Evolutionary conservation across 2,329 filamentous ascomycete species (phyloP).

Genomic region (Aspergillus felis): DNA sequence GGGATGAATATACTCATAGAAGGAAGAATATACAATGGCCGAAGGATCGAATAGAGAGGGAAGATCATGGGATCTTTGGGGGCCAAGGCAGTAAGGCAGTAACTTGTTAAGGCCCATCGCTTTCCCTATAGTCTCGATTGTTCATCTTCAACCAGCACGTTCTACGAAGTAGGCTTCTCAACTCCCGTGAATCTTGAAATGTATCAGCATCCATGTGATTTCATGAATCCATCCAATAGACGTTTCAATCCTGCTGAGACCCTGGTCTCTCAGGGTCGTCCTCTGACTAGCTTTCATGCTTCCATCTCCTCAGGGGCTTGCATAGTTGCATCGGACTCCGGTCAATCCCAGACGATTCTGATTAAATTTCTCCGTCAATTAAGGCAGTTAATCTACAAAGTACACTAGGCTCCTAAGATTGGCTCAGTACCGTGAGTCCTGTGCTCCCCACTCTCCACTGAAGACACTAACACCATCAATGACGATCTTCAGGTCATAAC

Average conservation of each 20-base stretch:
- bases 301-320: background rate
- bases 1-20: background rate
- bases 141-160: background rate
- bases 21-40: background rate
- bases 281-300: background rate
- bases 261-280: background rate
- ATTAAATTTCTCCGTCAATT: background rate
- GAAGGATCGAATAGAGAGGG: background rate
- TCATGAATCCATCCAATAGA: background rate
- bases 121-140: background rate
- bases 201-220: background rate
- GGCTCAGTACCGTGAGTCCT: background rate
- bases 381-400: background rate
- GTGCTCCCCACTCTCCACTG: background rate
- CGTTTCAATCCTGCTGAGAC: background rate
- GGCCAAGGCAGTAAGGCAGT: background rate
- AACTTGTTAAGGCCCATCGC: background rate
- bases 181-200: background rate
- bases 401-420: background rate
- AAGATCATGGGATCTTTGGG: background rate
- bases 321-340: background rate
- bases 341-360: background rate
- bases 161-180: background rate
- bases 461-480: slow-evolving; percentile 1
- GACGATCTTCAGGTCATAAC: slow-evolving; percentile 7